Evolutionary conservation across 257 asterid genomes (phyloP).

Genomic region (Nicotiana noctiflora): DNA sequence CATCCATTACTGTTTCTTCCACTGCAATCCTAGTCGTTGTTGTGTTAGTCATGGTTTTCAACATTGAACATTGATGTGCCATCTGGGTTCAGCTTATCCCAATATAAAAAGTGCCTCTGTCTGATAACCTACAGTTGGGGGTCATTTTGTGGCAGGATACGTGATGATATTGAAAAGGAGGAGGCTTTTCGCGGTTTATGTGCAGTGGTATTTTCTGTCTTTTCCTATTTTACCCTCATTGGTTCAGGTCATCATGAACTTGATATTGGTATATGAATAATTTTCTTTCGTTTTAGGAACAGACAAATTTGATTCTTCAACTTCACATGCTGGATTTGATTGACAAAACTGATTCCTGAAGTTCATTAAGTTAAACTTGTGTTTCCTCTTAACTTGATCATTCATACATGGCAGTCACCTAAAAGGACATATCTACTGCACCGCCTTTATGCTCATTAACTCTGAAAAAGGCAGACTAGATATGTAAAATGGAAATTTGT

Average conservation of each 20-base stretch:
- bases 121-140: background rate
- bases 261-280: background rate
- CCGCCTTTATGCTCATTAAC: background rate
- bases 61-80: background rate
- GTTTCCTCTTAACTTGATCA: background rate
- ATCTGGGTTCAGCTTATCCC: background rate
- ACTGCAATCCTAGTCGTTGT: background rate
- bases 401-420: background rate
- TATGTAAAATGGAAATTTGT: background rate
- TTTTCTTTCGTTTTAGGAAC: background rate
- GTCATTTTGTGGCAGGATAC: slow-evolving; percentile 57
- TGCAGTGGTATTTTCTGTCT: slow-evolving; percentile 57
- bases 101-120: background rate
- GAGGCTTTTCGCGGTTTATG: slow-evolving; percentile 96
- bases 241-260: background rate
- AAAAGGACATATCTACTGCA: too few species aligned
- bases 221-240: background rate
- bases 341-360: background rate
- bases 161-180: slow-evolving; percentile 95
- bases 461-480: background rate
- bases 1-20: background rate
- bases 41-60: background rate
- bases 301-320: background rate
- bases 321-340: background rate
- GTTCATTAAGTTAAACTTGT: background rate